These are phyloP conservation scores for Trifolium subterraneum DNA, from an alignment of 306 rosid species.

Conservation along the genomic window DNA sequence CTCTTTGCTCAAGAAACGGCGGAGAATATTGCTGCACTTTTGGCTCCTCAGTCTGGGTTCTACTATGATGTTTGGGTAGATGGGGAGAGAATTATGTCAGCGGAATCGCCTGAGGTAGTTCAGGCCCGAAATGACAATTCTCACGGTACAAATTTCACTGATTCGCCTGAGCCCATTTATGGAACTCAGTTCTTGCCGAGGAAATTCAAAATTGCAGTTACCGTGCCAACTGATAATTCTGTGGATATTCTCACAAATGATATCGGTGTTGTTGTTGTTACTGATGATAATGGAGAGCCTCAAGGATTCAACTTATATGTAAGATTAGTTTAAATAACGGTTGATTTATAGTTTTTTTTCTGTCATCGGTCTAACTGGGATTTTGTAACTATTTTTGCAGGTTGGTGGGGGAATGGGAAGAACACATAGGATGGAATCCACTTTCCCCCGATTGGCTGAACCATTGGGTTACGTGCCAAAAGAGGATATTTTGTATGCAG, in stretches of 20 bases:
- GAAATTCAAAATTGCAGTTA: constrained; percentile 96
- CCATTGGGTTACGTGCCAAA: constrained; percentile 93
- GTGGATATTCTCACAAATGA: constrained; percentile 96
- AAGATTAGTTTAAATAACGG: constrained; percentile 47
- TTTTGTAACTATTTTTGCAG: constrained; percentile 55
- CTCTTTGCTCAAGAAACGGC: constrained; percentile 94
- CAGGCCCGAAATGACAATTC: constrained; percentile 91
- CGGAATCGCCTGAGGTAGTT: constrained; percentile 84
- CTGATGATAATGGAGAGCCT: constrained; percentile 82
- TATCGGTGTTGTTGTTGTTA: constrained; percentile 82
- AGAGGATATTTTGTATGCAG: constrained; percentile 90
- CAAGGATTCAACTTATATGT: constrained; percentile 93
- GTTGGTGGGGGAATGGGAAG: constrained; percentile 99
- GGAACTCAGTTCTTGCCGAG: constrained; percentile 97
- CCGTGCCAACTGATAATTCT: constrained; percentile 95
- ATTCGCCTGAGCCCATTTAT: constrained; percentile 94
- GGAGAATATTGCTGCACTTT: constrained; percentile 81
- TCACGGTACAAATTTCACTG: constrained; percentile 86
- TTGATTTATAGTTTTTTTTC: constrained; percentile 26
- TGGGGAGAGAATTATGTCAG: constrained; percentile 80
- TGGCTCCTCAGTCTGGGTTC: constrained; percentile 97
- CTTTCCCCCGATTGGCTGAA: constrained; percentile 89
- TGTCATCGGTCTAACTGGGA: constrained; percentile 28
- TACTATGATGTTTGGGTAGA: constrained; percentile 98
- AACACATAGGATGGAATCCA: constrained; percentile 83